phyloP scores from a whole-genome alignment of 768 basidiomycete species.

The Rhizopogon vulgaris region DNA sequence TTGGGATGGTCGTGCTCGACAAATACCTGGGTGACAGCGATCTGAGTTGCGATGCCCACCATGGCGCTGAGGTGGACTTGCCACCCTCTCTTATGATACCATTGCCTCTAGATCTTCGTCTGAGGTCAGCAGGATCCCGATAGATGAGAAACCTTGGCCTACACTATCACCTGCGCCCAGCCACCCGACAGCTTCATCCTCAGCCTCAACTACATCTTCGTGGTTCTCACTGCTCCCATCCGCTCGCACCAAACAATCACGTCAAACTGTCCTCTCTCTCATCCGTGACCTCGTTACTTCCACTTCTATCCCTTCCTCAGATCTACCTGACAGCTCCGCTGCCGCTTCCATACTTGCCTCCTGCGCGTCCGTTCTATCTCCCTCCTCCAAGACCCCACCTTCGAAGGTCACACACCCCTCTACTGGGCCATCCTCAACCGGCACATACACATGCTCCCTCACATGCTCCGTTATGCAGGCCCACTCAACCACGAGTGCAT shows the following conservation, averaged over 20 bases:
- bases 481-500: conserved; percentile 38
- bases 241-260: conserved; percentile 39
- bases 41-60: background rate
- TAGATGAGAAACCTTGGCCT: conserved; percentile 10
- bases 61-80: conserved; percentile 2
- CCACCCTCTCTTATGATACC: conserved; percentile 22
- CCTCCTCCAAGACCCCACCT: conserved; percentile 55
- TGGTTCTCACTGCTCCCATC: conserved; percentile 16
- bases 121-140: background rate
- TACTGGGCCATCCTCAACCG: conserved; percentile 73
- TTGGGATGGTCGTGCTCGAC: conserved; percentile 14
- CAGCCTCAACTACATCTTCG: conserved; percentile 3
- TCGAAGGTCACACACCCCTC: conserved; percentile 60
- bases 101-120: conserved; percentile 6
- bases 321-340: conserved; percentile 36
- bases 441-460: conserved; percentile 33
- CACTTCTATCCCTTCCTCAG: conserved; percentile 12
- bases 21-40: conserved; percentile 14
- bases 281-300: conserved; percentile 50
- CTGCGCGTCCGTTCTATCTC: conserved; percentile 35
- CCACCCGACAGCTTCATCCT: background rate
- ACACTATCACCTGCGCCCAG: background rate
- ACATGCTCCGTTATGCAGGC: conserved; percentile 47
- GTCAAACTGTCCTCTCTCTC: conserved; percentile 45
- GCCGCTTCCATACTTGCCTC: conserved; percentile 40